A percentile compares a stretch with the other conserved stretches of the same genome.
Conservation (phyloP, 768 basidiomycete species). For the Boletus insuetus region DNA sequence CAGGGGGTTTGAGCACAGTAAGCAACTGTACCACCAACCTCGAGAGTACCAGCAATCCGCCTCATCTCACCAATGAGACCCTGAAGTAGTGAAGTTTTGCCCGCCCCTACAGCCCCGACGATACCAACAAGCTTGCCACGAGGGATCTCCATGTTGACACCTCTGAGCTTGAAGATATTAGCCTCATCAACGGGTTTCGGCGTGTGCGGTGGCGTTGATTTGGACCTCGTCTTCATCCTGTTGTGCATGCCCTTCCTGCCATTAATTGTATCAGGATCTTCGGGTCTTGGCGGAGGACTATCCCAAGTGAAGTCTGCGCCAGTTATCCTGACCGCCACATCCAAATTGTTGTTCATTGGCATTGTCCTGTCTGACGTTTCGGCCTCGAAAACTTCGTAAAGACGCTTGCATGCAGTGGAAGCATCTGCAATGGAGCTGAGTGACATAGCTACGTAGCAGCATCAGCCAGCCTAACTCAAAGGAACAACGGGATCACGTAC, state of each 20-base stretch:
- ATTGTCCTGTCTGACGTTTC: conserved; percentile 66
- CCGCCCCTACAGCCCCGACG: conserved; percentile 66
- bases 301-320: conserved; percentile 88
- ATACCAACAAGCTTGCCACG: conserved; percentile 79
- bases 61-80: conserved; percentile 85
- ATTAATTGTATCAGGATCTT: conserved; percentile 22
- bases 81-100: conserved; percentile 64
- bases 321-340: conserved; percentile 64
- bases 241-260: conserved; percentile 2
- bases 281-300: conserved; percentile 55
- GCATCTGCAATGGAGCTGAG: conserved; percentile 85
- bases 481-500: conserved; percentile 25
- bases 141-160: conserved; percentile 67
- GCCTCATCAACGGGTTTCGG: conserved; percentile 35
- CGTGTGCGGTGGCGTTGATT: conserved; percentile 18
- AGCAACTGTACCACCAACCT: conserved; percentile 72
- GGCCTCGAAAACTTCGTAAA: conserved; percentile 80
- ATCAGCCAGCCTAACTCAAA: conserved; percentile 6
- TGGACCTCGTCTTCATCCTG: conserved; percentile 14
- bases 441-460: conserved; percentile 48
- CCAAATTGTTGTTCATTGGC: conserved; percentile 49
- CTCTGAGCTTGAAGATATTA: conserved; percentile 58
- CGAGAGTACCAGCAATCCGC: conserved; percentile 58
- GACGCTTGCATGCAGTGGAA: conserved; percentile 70
- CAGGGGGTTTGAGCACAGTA: conserved; percentile 89